Percentiles rank a stretch among this genome's conserved stretches.
These are phyloP conservation scores for Aaosphaeria arxii DNA, from an alignment of 2,329 filamentous ascomycete genomes.

Conservation along the genomic window DNA sequence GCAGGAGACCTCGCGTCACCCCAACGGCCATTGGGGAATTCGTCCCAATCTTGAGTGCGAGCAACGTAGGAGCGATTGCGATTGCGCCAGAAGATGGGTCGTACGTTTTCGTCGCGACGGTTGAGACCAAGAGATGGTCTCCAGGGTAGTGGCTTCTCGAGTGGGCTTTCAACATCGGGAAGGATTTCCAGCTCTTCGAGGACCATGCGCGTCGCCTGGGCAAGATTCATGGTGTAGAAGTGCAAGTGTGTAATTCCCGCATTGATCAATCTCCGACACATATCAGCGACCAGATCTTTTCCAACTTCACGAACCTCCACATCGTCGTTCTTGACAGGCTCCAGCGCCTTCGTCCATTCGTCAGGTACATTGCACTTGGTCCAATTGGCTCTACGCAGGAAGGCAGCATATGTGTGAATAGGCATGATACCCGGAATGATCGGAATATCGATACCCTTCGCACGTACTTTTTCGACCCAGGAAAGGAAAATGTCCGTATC, in stretches of 20 bases:
- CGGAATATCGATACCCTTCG: constrained; percentile 76
- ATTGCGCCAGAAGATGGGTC: constrained; percentile 98
- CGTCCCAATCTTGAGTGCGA: constrained; percentile 97
- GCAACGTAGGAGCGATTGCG: constrained; percentile 93
- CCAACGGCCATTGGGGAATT: constrained; percentile 98
- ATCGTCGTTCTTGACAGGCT: constrained; percentile 96
- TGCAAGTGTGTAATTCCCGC: constrained; percentile 85
- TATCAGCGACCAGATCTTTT: constrained; percentile 78
- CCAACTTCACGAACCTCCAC: constrained; percentile 87
- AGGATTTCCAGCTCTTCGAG: constrained; percentile 84
- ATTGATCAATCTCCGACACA: constrained; percentile 83
- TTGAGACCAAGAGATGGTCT: constrained; percentile 88
- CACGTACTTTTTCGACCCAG: constrained; percentile 85
- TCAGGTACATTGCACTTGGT: constrained; percentile 82
- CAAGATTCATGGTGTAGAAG: constrained; percentile 99
- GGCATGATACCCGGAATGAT: constrained; percentile 90
- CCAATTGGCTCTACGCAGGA: constrained; percentile 85
- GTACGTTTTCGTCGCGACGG: constrained; percentile 88
- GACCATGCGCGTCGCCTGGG: constrained; percentile 89
- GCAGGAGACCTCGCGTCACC: constrained; percentile 94
- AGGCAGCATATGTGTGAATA: constrained; percentile 92
- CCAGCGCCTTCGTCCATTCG: constrained; percentile 75
- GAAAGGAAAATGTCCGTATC: constrained; percentile 91
- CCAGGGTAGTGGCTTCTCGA: constrained; percentile 93
- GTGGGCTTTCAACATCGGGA: constrained; percentile 71